Conservation (phyloP, 208 protist species). For the Leishmania martiniquensis region DNA sequence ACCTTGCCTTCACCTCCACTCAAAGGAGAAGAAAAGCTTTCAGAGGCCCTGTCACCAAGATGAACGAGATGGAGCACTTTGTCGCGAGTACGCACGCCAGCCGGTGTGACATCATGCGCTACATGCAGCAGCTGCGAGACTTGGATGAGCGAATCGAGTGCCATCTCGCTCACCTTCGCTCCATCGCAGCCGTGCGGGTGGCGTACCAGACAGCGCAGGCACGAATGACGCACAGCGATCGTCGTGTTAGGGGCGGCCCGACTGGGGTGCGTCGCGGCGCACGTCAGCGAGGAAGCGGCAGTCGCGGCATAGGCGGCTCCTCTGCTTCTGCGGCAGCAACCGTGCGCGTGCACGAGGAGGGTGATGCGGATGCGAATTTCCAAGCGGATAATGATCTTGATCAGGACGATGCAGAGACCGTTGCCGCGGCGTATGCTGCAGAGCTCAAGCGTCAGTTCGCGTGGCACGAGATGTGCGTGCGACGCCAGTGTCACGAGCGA, state of each 20-base stretch:
- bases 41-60: slow-evolving; percentile 9
- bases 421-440: background rate
- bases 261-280: background rate
- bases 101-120: slow-evolving; percentile 62
- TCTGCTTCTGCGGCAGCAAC: background rate
- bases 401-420: background rate
- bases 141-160: slow-evolving; percentile 68
- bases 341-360: background rate
- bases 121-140: slow-evolving; percentile 62
- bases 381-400: background rate
- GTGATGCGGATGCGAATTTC: slow-evolving; percentile 7
- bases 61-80: slow-evolving; percentile 82
- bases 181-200: slow-evolving; percentile 36
- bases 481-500: slow-evolving; percentile 38
- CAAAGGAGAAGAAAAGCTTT: background rate
- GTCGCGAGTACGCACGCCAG: slow-evolving; percentile 62
- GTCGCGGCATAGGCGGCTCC: background rate
- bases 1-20: background rate
- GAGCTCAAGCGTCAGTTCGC: slow-evolving; percentile 26
- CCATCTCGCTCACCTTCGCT: slow-evolving; percentile 46
- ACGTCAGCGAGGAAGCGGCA: background rate
- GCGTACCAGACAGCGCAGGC: slow-evolving; percentile 9
- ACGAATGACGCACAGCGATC: background rate
- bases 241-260: background rate
- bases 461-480: slow-evolving; percentile 33